Evolutionary conservation across 1,139 yeast genomes (phyloP), one percentile per base, ranked within the genome.

Genomic region (Tardiomyces depauwii): DNA sequence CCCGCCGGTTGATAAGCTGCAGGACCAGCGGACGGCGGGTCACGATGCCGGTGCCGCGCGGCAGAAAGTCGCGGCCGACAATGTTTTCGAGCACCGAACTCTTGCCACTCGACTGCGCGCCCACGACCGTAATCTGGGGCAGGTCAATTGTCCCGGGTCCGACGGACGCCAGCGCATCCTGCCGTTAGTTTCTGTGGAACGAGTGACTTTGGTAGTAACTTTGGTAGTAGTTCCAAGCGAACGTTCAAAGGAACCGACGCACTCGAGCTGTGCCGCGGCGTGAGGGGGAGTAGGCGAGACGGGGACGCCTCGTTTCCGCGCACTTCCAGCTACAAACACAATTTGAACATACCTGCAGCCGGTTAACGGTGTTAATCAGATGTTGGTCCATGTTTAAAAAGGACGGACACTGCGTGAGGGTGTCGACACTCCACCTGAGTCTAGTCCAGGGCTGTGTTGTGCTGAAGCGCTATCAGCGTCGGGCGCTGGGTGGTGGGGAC

Each of bases 61-160:
- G 96, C 53, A 88, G 71, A 66, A 88, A 88, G 67, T 88, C 96
- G 61, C 91, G 74, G 25, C 95, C 91, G 45, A 84, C 93, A 55
- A 85, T 80, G 62, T 85, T 83, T 62, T 85, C 93, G 55, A 85
- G 71, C 16, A 84, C 93, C 12, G 94, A 82, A 19, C 89, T 80
- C 64, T 85, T 84, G 56, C 94, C 94, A 54, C 86, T 76, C 43
- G 91, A 82, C 66, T 86, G 94, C 1, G 96, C 86, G 41, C 96
- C 96, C 42, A 88, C 95, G 14, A 88, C 96, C 5, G 96, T 87
- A 59, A 88, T 88, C 66, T 88, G 96, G 19, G 96, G 96, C 58
- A 88, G 73, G 67, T 91, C 97, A 36, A 68, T 68, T 21, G 71
- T 58, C 46, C 58, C 59, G 27, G 56, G 40, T 18, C 97, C 95